These are phyloP conservation scores for Ceratopteris richardii DNA, from an alignment of 75 land plant genomes.

Conservation along the genomic window DNA sequence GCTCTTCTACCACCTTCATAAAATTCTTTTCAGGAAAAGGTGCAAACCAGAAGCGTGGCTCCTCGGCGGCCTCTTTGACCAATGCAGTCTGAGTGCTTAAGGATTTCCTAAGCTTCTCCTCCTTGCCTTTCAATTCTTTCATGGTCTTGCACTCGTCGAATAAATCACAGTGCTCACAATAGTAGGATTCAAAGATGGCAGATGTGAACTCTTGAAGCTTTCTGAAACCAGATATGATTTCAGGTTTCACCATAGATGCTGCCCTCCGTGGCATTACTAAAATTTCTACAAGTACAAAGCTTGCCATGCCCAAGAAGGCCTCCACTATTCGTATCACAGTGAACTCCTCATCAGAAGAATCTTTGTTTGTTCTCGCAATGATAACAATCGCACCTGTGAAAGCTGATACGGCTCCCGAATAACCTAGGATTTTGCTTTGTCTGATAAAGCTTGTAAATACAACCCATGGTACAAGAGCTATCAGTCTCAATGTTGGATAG, in stretches of 20 bases:
- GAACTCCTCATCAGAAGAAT: constrained; percentile 29
- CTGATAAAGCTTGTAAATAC: constrained; percentile 51
- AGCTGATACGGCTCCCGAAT: constrained; percentile 50
- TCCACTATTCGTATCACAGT: constrained; percentile 57
- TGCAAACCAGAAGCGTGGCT: constrained; percentile 69
- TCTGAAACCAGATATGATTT: constrained; percentile 22
- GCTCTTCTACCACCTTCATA: constrained; percentile 16
- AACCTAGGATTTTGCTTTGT: constrained; percentile 52
- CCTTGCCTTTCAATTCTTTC: constrained; percentile 15
- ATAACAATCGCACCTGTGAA: constrained; percentile 51
- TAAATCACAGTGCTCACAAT: background rate
- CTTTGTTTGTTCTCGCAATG: constrained; percentile 41
- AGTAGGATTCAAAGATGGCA: constrained; percentile 6
- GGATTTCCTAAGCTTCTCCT: constrained; percentile 13
- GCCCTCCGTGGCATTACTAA: constrained; percentile 52
- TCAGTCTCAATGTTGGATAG: background rate
- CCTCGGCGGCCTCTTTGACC: constrained; percentile 43
- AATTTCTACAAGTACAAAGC: constrained; percentile 50
- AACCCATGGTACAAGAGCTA: constrained; percentile 59
- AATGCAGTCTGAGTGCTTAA: constrained; percentile 22
- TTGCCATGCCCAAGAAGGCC: constrained; percentile 45
- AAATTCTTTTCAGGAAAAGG: constrained; percentile 44
- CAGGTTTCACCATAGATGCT: constrained; percentile 34
- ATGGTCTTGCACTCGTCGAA: background rate
- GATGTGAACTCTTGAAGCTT: constrained; percentile 19